Base-by-base conservation (phyloP, 2,329 filamentous ascomycete species). In the Aspergillus sp. region DNA sequence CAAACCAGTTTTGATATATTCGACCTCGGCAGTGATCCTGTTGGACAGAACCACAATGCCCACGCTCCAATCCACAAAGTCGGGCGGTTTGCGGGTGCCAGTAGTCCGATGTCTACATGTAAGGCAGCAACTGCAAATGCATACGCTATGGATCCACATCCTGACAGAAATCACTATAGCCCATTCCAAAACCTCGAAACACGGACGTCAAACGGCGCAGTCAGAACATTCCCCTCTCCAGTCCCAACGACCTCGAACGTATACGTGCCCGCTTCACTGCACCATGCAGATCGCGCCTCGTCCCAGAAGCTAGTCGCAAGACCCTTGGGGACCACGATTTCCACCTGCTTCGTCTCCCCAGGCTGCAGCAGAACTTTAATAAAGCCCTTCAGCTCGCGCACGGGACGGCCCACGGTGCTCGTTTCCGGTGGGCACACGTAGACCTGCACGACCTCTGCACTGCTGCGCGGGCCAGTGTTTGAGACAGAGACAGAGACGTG, bases 271-370 rank as follows among this genome's bases (percentile, higher is more conserved):
- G 83, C 82, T 77, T 91, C 89, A 1, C 84, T 84, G 22, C 85
- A 83, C 89, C 89, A 93, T 68, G 86, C 80, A 58, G 84, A 81
- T 13, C 85, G 79, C 64, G 85, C 83, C 77, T 92, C 90, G 66
- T 91, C 88, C 82, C 87, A 92, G 77, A 88, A 92, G 57, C 86
- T 85, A 0, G 86, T 84, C 0, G 86, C 87, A 58, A 90, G 87
- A 76, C 89, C 91, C 69, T 84, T 84, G 62, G 84, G 73, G 17
- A 79, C 71, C 4, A 79, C 76, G 7, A 93, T 80, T n/a, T 81
- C 78, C 2, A 87, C 85, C 7, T 68, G 78, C 76, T 85, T 83
- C 48, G 78, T 82, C 77, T 89, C 82, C 0, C 88, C 89, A 0
- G 86, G 80, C 57, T 83, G 79, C 1, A 93, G 73, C 60, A 82